Evolutionary conservation across 306 rosid genomes (phyloP).

Genomic region (Pyrus pyrifolia): DNA sequence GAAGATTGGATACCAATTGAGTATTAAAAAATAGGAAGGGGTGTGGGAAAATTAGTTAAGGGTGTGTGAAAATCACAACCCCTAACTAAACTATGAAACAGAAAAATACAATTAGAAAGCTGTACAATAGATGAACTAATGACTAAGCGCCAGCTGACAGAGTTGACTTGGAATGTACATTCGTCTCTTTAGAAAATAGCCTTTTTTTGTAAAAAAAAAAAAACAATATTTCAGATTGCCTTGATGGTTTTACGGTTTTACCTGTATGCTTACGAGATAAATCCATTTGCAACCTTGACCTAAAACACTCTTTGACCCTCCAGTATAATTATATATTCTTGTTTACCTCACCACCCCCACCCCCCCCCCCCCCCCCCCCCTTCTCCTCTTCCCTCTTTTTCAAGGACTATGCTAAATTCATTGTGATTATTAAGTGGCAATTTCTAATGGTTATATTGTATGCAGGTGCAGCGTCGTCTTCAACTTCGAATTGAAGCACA

Average conservation of each 20-base stretch:
- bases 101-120: too few relatives aligned
- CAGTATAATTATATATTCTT: neutral
- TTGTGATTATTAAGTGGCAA: neutral
- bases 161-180: too few relatives aligned
- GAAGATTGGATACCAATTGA: too few relatives aligned
- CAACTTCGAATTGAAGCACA: constrained; percentile 62
- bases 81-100: too few relatives aligned
- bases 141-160: too few relatives aligned
- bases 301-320: neutral
- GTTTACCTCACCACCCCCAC: too few relatives aligned
- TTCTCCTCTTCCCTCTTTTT: too few relatives aligned
- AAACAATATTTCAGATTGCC: neutral
- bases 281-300: neutral
- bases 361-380: neutral
- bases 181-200: neutral
- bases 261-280: neutral
- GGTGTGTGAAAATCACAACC: too few relatives aligned
- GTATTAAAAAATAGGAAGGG: too few relatives aligned
- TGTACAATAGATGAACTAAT: too few relatives aligned
- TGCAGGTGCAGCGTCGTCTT: constrained; percentile 52
- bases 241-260: neutral
- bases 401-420: neutral
- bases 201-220: neutral
- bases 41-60: too few relatives aligned
- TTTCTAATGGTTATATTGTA: neutral